Evolutionary conservation across 2,329 filamentous ascomycete genomes (phyloP).

Genomic region (Claviceps paspali): DNA sequence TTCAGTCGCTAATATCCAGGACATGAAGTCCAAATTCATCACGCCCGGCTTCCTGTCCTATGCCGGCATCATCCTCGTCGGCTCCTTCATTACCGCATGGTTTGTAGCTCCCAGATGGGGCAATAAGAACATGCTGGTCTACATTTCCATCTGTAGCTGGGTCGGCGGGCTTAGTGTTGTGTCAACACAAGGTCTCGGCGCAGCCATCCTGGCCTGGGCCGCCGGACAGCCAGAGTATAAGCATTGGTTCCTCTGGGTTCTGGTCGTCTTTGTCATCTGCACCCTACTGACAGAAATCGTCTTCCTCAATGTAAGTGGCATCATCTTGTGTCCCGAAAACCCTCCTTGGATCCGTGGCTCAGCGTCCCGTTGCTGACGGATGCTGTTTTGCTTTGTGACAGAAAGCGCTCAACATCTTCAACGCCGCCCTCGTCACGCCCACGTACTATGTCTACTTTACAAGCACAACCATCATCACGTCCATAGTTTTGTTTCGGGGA

Average conservation of each 20-base stretch:
- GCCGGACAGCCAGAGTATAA: constrained; percentile 79
- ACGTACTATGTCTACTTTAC: constrained; percentile 99
- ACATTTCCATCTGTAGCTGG: constrained; percentile 90
- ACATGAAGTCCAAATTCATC: constrained; percentile 82
- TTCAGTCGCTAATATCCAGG: constrained; percentile 73
- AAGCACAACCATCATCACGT: constrained; percentile 85
- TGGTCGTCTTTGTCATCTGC: constrained; percentile 78
- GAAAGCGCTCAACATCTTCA: constrained; percentile 98
- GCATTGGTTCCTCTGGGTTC: constrained; percentile 89
- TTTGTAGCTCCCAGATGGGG: constrained; percentile 80
- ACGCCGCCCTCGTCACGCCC: constrained; percentile 89
- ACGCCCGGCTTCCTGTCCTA: constrained; percentile 76
- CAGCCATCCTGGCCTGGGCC: constrained; percentile 78
- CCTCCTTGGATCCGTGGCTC: no score
- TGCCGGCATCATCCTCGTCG: constrained; percentile 67
- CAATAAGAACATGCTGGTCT: constrained; percentile 95
- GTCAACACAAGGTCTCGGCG: constrained; percentile 80
- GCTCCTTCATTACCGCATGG: constrained; percentile 54
- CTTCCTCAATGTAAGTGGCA: constrained; percentile 70
- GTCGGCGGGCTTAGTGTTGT: constrained; percentile 91
- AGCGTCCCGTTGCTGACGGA: not conserved
- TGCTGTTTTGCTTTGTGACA: constrained; percentile 22
- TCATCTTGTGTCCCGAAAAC: no score
- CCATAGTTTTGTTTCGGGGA: constrained; percentile 78
- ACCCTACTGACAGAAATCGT: constrained; percentile 89